phyloP scores from a whole-genome alignment of 2,329 filamentous ascomycete species.

The Balansia obtecta region DNA sequence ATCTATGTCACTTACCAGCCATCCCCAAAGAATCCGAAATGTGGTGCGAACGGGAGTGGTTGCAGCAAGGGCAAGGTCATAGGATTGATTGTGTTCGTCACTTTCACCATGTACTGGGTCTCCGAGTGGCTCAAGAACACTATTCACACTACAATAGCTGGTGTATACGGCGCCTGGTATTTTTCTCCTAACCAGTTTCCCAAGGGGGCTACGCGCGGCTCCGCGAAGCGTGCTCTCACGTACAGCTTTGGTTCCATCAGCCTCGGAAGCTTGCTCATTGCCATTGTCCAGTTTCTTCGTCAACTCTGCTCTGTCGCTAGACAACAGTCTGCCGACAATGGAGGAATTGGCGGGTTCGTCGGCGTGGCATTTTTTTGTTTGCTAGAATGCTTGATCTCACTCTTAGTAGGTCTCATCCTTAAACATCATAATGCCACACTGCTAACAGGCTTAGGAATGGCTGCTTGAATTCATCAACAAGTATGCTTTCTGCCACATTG shows the following conservation, averaged over 20 bases:
- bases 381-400: constrained; percentile 60
- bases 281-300: constrained; percentile 73
- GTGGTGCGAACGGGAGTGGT: constrained; percentile 36
- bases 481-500: constrained; percentile 87
- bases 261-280: constrained; percentile 73
- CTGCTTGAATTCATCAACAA: constrained; percentile 79
- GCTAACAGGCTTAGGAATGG: constrained; percentile 44
- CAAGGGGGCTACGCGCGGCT: constrained; percentile 68
- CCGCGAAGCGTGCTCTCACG: constrained; percentile 68
- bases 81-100: constrained; percentile 73
- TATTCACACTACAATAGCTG: constrained; percentile 76
- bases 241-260: constrained; percentile 90
- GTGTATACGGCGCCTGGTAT: constrained; percentile 90
- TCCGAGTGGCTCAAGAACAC: constrained; percentile 90
- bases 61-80: constrained; percentile 71
- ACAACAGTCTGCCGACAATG: constrained; percentile 48
- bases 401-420: constrained; percentile 32
- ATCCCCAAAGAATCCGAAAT: constrained; percentile 35
- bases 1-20: constrained; percentile 80
- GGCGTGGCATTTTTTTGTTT: constrained; percentile 58
- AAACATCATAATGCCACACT: too few species aligned
- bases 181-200: constrained; percentile 63
- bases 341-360: constrained; percentile 59
- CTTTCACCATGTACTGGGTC: constrained; percentile 90
- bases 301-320: constrained; percentile 73